A percentile compares a stretch with the other conserved stretches of the same genome.
Evolutionary conservation across 1,139 yeast species (phyloP).

Genomic region (Blastobotrys aristatus): DNA sequence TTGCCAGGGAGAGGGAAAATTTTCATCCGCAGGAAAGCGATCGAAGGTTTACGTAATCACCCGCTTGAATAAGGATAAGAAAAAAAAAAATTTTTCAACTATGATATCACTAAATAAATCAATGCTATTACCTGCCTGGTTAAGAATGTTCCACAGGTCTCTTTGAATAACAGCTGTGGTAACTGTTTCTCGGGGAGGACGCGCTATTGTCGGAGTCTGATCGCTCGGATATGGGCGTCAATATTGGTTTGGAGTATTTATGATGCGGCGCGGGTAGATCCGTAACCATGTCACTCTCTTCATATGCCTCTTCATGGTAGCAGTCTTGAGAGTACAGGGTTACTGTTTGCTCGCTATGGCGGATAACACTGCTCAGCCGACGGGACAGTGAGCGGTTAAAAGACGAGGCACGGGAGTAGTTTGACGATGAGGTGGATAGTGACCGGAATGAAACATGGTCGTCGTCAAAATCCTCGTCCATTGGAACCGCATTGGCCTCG

Average conservation of each 20-base stretch:
- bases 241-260: conserved; percentile 12
- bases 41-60: no score
- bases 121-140: no score
- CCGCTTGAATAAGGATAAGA: no score
- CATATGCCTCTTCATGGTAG: neutral
- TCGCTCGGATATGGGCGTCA: conserved; percentile 25
- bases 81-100: no score
- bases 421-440: conserved; percentile 6
- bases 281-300: conserved; percentile 9
- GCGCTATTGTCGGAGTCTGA: conserved; percentile 16
- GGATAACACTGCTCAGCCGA: conserved; percentile 17
- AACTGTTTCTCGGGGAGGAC: conserved; percentile 3
- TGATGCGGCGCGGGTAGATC: conserved; percentile 17
- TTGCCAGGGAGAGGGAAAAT: no score
- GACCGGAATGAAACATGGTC: conserved; percentile 17
- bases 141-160: neutral
- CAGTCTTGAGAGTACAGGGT: conserved; percentile 19
- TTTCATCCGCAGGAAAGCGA: no score
- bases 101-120: no score
- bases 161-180: neutral
- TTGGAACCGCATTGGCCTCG: conserved; percentile 29
- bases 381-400: conserved; percentile 11
- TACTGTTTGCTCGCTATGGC: conserved; percentile 22
- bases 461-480: conserved; percentile 20
- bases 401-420: neutral